phyloP scores from a whole-genome alignment of 306 rosid species.

The Arachis hypogaea region DNA sequence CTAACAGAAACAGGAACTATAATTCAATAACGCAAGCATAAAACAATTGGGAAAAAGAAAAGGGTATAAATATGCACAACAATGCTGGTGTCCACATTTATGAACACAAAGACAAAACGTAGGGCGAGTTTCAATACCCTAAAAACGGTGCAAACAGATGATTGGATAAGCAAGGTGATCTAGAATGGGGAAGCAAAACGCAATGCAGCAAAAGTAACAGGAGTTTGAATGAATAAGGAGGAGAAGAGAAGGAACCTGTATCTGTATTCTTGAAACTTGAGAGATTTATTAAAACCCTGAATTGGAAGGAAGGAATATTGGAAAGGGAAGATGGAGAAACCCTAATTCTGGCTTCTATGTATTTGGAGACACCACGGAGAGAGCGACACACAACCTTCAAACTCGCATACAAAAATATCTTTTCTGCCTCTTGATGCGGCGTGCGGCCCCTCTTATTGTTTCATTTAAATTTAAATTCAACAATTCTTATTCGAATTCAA shows the following conservation, averaged over 20 bases:
- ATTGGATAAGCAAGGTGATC: not conserved
- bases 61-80: not conserved
- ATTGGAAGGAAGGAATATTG: not conserved
- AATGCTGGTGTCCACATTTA: not conserved
- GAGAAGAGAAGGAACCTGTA: conserved; percentile 18
- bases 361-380: conserved; percentile 9
- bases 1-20: not conserved
- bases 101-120: not conserved
- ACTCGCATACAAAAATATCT: no score
- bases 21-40: not conserved
- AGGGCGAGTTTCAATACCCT: not conserved
- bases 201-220: not conserved
- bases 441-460: no score
- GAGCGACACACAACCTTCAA: no score
- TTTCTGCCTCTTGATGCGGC: no score
- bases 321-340: conserved; percentile 34
- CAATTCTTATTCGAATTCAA: no score
- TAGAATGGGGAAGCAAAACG: conserved; percentile 3
- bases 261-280: no score
- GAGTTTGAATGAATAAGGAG: not conserved
- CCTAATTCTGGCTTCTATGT: conserved; percentile 24
- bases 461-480: no score
- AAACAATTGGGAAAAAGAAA: not conserved
- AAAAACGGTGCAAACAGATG: not conserved
- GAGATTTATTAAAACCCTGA: conserved; percentile 36